Evolutionary conservation across 2,329 filamentous ascomycete species (phyloP), one percentile per base, ranked within the genome.

Genomic region (Neofusicoccum laricinum): DNA sequence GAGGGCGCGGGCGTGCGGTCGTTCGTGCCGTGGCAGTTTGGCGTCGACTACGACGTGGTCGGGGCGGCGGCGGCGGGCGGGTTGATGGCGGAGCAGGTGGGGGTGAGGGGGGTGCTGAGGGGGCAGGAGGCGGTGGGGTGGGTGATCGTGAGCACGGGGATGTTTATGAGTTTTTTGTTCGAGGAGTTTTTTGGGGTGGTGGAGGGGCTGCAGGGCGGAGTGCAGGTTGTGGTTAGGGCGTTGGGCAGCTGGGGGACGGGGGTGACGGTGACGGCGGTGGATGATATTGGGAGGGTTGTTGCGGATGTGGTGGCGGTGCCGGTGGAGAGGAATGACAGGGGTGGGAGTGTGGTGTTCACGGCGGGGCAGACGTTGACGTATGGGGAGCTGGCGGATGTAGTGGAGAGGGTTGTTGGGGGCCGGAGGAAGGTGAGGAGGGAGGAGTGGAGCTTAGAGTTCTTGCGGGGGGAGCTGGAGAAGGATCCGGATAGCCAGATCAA

Each of bases 1-100:
- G 43, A 19, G 0, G 66, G 66, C 0, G 48, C 67, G 12, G 41
- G 25, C 0, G 67, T 45, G 10, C 4, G 72, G 1, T 73, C 72
- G 71, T 91, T 83, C 70, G 81, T 91, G 17, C 89, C 89, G 0
- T 92, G 89, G 89, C 89, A 92, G 73, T 91, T 88, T 72, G 89
- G 89, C 0, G 85, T 90, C 25, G 87, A 92, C 71, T 92, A 91
- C 74, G 88, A 91, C 64, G 72, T 78, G 32, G 85, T 90, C 15
- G 87, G 87, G 2, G 19, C 40, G 25, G 40, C 36, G 19, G 71
- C 73, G 0, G 73, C 77, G 0, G 83, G 84, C 0, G 85, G 83
- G 30, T 78, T 84, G 48, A 88, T 90, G 73, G 84, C 86, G 38
- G 88, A 90, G 79, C 88, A 90, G 76, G 77, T 88, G 0, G 80